These are phyloP conservation scores for Tetrahymena malaccensis DNA, from an alignment of 73 alveolate genomes.

Conservation along the genomic window DNA sequence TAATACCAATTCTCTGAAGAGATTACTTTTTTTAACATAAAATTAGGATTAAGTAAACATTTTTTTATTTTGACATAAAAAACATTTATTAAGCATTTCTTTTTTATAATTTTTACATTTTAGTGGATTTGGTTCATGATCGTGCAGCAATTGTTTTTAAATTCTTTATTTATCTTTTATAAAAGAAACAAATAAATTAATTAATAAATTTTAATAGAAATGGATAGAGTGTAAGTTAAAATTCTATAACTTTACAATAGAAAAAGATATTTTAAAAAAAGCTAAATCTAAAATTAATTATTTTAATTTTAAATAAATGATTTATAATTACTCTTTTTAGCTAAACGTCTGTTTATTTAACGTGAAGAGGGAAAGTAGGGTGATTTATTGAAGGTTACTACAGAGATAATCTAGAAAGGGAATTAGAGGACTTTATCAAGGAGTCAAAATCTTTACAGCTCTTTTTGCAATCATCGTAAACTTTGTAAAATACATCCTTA, in stretches of 20 bases:
- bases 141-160: neutral
- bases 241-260: neutral
- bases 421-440: neutral
- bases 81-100: no score
- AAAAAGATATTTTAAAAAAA: neutral
- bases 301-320: neutral
- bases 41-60: neutral
- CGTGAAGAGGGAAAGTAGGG: neutral
- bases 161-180: neutral
- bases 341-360: neutral
- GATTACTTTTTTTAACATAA: neutral
- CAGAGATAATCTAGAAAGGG: neutral
- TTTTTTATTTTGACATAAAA: no score
- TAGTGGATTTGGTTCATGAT: neutral
- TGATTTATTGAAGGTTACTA: neutral
- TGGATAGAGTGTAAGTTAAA: neutral
- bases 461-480: neutral
- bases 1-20: neutral
- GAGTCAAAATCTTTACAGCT: neutral
- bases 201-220: neutral
- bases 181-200: neutral
- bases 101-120: neutral
- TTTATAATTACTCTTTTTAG: neutral
- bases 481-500: neutral
- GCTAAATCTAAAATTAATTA: neutral